These are phyloP conservation scores for Pichia sp. DNA, from an alignment of 1,139 yeast genomes.

Conservation along the genomic window DNA sequence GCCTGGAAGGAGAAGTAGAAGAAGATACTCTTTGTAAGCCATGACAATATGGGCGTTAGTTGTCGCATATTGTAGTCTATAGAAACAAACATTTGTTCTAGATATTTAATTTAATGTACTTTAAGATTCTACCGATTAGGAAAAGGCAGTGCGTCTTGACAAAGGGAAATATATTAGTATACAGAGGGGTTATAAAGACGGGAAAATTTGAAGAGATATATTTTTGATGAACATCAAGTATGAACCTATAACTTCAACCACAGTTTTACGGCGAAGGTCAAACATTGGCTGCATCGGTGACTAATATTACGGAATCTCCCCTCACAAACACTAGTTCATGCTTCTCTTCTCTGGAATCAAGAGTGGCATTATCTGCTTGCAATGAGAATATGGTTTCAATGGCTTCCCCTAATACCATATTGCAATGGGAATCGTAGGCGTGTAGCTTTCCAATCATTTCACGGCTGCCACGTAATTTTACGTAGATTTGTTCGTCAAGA, in stretches of 20 bases:
- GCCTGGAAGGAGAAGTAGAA: slow-evolving; percentile 34
- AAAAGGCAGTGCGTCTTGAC: background rate
- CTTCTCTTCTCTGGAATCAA: slow-evolving; percentile 51
- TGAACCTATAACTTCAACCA: background rate
- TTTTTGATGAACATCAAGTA: background rate
- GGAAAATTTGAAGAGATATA: background rate
- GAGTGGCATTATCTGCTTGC: slow-evolving; percentile 43
- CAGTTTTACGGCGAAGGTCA: slow-evolving; percentile 8
- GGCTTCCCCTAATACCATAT: slow-evolving; percentile 92
- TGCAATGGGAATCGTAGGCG: slow-evolving; percentile 95
- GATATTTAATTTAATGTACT: background rate
- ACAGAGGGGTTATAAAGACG: background rate
- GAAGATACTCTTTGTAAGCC: slow-evolving; percentile 60
- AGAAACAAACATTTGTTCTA: too few species aligned
- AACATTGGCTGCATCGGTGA: slow-evolving; percentile 29
- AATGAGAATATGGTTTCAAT: slow-evolving; percentile 70
- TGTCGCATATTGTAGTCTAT: too few species aligned
- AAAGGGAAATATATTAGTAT: background rate
- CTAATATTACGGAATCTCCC: slow-evolving; percentile 87
- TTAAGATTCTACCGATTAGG: background rate
- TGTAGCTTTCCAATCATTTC: slow-evolving; percentile 88
- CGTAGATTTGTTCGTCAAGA: slow-evolving; percentile 80
- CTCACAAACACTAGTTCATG: slow-evolving; percentile 92
- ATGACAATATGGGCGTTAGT: too few species aligned
- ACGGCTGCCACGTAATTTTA: slow-evolving; percentile 93